Evolutionary conservation across 805 yeast genomes (phyloP).

Genomic region (Yarrowia sp.): DNA sequence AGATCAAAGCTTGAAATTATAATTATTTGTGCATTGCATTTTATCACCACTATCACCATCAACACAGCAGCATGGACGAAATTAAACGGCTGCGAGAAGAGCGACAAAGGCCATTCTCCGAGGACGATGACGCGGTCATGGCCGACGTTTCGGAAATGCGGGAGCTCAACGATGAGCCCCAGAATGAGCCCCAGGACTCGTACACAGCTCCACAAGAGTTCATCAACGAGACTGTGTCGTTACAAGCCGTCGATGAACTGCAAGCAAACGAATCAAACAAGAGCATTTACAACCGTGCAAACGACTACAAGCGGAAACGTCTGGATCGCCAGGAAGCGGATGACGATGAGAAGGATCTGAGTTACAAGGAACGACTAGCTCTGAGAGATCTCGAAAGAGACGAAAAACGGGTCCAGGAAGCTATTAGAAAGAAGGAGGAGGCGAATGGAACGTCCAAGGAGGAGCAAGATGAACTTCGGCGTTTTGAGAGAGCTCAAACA

Average conservation of each 20-base stretch:
- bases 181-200: slow-evolving; percentile 41
- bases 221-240: slow-evolving; percentile 47
- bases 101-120: slow-evolving; percentile 16
- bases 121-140: slow-evolving; percentile 36
- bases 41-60: slow-evolving; percentile 10
- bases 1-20: slow-evolving; percentile 1
- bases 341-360: slow-evolving; percentile 43
- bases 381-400: slow-evolving; percentile 54
- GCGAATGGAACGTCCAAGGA: slow-evolving; percentile 39
- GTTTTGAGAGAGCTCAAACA: slow-evolving; percentile 41
- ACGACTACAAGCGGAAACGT: slow-evolving; percentile 58
- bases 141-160: slow-evolving; percentile 18
- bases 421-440: slow-evolving; percentile 47
- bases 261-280: slow-evolving; percentile 43
- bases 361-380: slow-evolving; percentile 56
- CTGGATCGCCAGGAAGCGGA: slow-evolving; percentile 49
- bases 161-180: not conserved
- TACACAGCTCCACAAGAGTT: slow-evolving; percentile 54
- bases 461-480: slow-evolving; percentile 42
- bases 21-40: slow-evolving; percentile 6
- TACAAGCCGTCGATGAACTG: slow-evolving; percentile 49
- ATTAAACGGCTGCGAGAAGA: slow-evolving; percentile 29
- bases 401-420: slow-evolving; percentile 47
- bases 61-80: slow-evolving; percentile 32
- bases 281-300: slow-evolving; percentile 52